Evolutionary conservation across 805 yeast species (phyloP).

Genomic region (Hermanozyma aechmeae): DNA sequence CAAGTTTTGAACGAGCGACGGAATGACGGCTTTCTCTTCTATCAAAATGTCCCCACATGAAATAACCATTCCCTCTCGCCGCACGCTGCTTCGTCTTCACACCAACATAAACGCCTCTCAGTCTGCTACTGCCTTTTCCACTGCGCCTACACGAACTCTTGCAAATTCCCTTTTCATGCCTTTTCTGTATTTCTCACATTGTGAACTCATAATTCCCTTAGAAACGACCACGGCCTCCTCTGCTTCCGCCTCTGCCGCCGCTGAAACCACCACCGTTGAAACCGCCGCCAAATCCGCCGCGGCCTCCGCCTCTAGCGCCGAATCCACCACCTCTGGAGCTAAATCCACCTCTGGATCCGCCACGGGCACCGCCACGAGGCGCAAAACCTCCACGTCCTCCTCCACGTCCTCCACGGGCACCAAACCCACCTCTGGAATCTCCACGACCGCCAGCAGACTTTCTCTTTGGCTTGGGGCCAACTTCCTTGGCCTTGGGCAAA

Average conservation of each 20-base stretch:
- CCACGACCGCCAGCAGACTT: constrained; percentile 55
- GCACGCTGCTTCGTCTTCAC: no score
- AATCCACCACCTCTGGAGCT: constrained; percentile 19
- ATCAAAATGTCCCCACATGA: no score
- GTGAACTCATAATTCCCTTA: neutral
- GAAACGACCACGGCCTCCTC: constrained; percentile 28
- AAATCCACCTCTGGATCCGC: constrained; percentile 33
- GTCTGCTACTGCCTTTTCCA: no score
- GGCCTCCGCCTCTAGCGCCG: constrained; percentile 18
- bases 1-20: no score
- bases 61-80: no score
- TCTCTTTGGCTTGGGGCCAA: constrained; percentile 74
- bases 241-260: constrained; percentile 20
- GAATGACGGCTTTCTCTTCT: no score
- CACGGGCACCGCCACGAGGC: constrained; percentile 13
- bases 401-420: constrained; percentile 18
- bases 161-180: no score
- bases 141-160: no score
- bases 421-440: constrained; percentile 31
- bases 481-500: constrained; percentile 89
- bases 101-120: no score
- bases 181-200: no score
- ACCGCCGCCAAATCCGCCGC: constrained; percentile 22
- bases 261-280: constrained; percentile 26
- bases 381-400: constrained; percentile 27